Base-by-base conservation (phyloP, 257 asterid genomes). In the Rhazya stricta region DNA sequence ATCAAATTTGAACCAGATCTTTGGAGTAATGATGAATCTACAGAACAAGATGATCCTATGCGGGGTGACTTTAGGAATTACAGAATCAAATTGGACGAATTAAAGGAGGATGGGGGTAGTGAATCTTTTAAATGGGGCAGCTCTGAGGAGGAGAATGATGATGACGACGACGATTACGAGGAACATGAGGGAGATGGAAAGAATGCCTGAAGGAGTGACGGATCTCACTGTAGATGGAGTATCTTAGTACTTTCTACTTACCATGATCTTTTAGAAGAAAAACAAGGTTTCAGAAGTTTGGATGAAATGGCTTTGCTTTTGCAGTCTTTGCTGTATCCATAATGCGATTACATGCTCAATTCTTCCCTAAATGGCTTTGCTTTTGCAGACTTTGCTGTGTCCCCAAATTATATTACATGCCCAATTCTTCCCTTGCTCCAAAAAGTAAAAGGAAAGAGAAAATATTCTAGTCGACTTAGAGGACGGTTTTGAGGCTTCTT, bases 1-100 rank as follows among this genome's bases (percentile, higher is more conserved):
- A 10, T 84, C n/a, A 83, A 83, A 45, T 79, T 76, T 67, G 89
- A 85, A 37, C 27, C 53, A 7, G 84, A 83, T 25, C 48, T 71
- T 58, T 50, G 66, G 21, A 54, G 18, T 5, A 83, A 79, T 56
- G 85, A 79, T 74, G 86, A 74, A 56, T 2, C 50, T 9, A 37
- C 3, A 3, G 29, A 29, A 37, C 23, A 3, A 66, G 69, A 34
- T 63, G 50, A 66, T 66, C 50, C 71, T 23, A 21, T 9, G 50
- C 32, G 50, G 50, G 71, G 32, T 60, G 96, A 87, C 45, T 83
- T 79, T 11, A 77, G 68, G 74, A 72, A 65, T 74, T 69, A 61
- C 29, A 83, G 50, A 67, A 73, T 69, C 76, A 69, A 16, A 50
- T 1, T 78, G 21, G 62, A 25, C 21, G 84, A 81, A 0, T 82